phyloP scores from a whole-genome alignment of 1,139 yeast genomes.

The Saccharomyces hybrid region DNA sequence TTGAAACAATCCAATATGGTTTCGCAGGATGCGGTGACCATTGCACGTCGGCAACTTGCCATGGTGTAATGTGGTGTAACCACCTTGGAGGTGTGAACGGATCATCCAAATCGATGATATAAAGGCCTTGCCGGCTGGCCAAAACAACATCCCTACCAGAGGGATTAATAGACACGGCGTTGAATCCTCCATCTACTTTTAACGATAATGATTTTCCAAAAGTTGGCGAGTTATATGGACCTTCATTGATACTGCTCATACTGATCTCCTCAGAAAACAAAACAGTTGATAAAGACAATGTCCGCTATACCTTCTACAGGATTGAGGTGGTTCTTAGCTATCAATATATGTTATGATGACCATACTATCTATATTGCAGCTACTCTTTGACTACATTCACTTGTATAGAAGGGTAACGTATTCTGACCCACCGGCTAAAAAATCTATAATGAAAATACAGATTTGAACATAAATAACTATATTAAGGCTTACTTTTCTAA shows the following conservation, averaged over 20 bases:
- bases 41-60: slow-evolving; percentile 99
- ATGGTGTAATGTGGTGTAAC: slow-evolving; percentile 83
- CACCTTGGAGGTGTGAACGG: slow-evolving; percentile 93
- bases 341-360: neutral
- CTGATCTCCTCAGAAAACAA: neutral
- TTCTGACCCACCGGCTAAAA: too few species aligned
- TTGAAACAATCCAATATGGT: slow-evolving; percentile 87
- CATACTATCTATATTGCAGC: too few species aligned
- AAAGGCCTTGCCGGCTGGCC: slow-evolving; percentile 77
- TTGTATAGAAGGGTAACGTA: neutral
- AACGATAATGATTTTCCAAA: slow-evolving; percentile 75
- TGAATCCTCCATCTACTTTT: slow-evolving; percentile 86
- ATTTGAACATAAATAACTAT: too few species aligned
- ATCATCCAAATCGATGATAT: slow-evolving; percentile 86
- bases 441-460: neutral
- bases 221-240: slow-evolving; percentile 40
- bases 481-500: neutral
- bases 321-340: neutral
- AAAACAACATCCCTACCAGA: slow-evolving; percentile 88
- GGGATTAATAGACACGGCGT: slow-evolving; percentile 89
- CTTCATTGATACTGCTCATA: slow-evolving; percentile 7
- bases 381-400: neutral
- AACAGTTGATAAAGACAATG: too few species aligned
- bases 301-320: neutral
- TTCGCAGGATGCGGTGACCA: slow-evolving; percentile 88